Evolutionary conservation across 148 eudicot genomes (phyloP).

Genomic region (Gaultheria prostrata): DNA sequence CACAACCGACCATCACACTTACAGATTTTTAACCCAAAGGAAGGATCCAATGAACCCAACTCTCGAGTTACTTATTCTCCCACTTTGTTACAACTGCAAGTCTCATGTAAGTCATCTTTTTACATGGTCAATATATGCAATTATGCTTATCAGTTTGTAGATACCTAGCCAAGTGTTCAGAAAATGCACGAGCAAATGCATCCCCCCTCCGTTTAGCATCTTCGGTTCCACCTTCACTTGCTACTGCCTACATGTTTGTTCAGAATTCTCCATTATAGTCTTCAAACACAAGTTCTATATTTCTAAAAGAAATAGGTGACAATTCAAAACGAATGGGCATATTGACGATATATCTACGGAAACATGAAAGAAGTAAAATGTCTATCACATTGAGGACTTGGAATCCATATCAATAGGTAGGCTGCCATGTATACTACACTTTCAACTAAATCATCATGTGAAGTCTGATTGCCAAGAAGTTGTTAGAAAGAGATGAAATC

Average conservation of each 20-base stretch:
- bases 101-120: not conserved
- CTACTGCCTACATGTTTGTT: slow-evolving; percentile 69
- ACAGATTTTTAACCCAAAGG: not conserved
- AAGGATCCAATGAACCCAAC: not conserved
- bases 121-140: not conserved
- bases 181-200: slow-evolving; percentile 99
- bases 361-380: not conserved
- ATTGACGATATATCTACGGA: not conserved
- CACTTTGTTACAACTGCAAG: not conserved
- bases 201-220: slow-evolving; percentile 98
- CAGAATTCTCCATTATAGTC: not conserved
- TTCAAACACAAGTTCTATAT: not conserved
- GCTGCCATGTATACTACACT: not conserved
- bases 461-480: not conserved
- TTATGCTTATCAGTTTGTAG: not conserved
- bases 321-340: not conserved
- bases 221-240: slow-evolving; percentile 97
- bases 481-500: not conserved
- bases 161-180: slow-evolving; percentile 97
- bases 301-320: not conserved
- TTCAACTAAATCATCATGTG: not conserved
- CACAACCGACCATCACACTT: not conserved
- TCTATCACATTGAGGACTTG: slow-evolving; percentile 10
- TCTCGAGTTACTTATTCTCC: not conserved
- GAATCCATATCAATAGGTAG: not conserved